Percentiles rank a stretch among this genome's conserved stretches.
These are phyloP conservation scores for Daedaleopsis nitida DNA, from an alignment of 768 basidiomycete species.

Conservation along the genomic window DNA sequence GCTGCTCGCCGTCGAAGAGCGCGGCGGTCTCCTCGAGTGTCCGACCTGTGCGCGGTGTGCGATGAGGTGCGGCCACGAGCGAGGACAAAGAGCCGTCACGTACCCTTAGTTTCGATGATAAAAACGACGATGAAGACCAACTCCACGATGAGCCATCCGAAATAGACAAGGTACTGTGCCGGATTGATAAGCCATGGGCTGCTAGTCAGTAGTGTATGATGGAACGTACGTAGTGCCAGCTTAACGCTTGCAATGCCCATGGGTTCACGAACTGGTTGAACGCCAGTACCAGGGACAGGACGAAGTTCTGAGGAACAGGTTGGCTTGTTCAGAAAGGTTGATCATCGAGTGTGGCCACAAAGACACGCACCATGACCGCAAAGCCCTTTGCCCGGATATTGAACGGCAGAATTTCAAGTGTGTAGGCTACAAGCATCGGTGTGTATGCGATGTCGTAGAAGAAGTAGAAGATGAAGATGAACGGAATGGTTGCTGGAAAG, in stretches of 20 bases:
- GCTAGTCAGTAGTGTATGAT: not conserved
- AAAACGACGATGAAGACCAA: slow-evolving; percentile 55
- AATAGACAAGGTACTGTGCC: slow-evolving; percentile 56
- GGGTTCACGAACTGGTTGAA: slow-evolving; percentile 85
- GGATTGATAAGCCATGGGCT: not conserved
- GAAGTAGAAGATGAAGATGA: slow-evolving; percentile 61
- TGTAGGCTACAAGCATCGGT: slow-evolving; percentile 64
- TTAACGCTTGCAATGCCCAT: slow-evolving; percentile 57
- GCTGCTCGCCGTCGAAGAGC: slow-evolving; percentile 66
- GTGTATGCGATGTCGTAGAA: slow-evolving; percentile 75
- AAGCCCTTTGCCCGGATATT: slow-evolving; percentile 80
- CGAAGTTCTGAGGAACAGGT: slow-evolving; percentile 50
- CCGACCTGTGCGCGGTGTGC: slow-evolving; percentile 38
- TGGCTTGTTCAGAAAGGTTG: not conserved
- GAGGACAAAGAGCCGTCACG: slow-evolving; percentile 1
- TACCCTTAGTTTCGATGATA: slow-evolving; percentile 67
- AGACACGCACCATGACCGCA: slow-evolving; percentile 61
- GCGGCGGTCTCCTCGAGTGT: slow-evolving; percentile 76
- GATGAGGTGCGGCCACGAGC: not conserved
- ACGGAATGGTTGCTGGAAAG: slow-evolving; percentile 55
- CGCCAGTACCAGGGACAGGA: slow-evolving; percentile 64
- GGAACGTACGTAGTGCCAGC: slow-evolving; percentile 42
- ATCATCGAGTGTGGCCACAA: slow-evolving; percentile 6
- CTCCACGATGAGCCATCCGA: slow-evolving; percentile 66
- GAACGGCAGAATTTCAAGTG: slow-evolving; percentile 81